A percentile compares a stretch with the other conserved stretches of the same genome.
Conservation (phyloP, 2,329 filamentous ascomycete genomes). For the Lasiodiplodia theobromae region DNA sequence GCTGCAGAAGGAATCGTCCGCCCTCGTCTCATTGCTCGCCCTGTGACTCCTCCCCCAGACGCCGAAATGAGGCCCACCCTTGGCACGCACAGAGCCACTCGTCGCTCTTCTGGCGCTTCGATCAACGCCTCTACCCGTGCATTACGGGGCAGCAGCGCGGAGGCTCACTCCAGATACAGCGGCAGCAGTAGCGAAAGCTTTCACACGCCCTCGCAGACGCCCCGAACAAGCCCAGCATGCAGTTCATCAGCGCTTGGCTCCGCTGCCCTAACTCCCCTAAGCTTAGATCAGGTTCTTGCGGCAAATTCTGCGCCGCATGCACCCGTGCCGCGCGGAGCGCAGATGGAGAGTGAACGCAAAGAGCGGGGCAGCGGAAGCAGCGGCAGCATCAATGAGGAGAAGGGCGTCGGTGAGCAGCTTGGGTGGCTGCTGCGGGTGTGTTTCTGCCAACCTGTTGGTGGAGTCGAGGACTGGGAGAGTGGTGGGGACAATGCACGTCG, state of each 20-base stretch:
- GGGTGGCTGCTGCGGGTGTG: conserved; percentile 41
- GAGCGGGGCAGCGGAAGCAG: background rate
- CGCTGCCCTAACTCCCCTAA: background rate
- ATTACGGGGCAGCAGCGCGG: background rate
- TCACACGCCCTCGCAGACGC: conserved; percentile 15
- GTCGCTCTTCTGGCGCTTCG: conserved; percentile 1
- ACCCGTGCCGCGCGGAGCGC: background rate
- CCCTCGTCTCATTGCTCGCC: conserved; percentile 35
- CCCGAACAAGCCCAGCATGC: background rate
- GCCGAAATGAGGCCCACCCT: conserved; percentile 31
- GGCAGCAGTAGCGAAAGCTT: conserved; percentile 11
- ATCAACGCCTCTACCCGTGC: background rate
- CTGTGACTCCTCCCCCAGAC: conserved; percentile 42
- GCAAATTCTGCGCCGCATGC: background rate
- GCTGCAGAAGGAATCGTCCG: conserved; percentile 46
- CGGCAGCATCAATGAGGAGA: conserved; percentile 6
- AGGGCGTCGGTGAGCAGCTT: conserved; percentile 26
- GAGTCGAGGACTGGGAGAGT: conserved; percentile 54
- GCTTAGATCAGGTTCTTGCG: conserved; percentile 4
- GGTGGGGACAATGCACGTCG: conserved; percentile 40
- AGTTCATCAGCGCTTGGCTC: background rate
- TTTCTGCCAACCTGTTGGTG: conserved; percentile 46
- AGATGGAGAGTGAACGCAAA: background rate
- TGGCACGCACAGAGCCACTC: conserved; percentile 13
- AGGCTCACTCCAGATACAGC: background rate